Conservation (phyloP, 2,329 filamentous ascomycete species). For the Paraphaeosphaeria sporulosa region DNA sequence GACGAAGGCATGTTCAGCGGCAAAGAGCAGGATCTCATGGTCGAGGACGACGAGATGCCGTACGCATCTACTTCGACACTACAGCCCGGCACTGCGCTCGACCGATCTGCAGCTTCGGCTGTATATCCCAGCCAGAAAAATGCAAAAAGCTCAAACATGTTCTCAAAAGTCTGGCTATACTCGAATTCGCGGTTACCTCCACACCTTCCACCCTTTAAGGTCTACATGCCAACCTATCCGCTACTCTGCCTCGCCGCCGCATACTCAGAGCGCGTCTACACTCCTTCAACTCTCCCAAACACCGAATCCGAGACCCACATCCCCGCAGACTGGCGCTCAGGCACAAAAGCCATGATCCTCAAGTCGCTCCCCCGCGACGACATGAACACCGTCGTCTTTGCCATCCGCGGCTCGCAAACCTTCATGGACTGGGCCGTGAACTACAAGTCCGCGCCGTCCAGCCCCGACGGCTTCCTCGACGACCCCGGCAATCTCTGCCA, state of each 20-base stretch:
- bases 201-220: conserved; percentile 70
- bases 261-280: conserved; percentile 78
- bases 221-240: conserved; percentile 79
- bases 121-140: conserved; percentile 4
- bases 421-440: conserved; percentile 91
- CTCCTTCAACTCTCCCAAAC: conserved; percentile 57
- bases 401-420: conserved; percentile 80
- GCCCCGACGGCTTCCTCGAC: conserved; percentile 76
- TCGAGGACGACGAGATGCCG: conserved; percentile 26
- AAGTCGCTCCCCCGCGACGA: conserved; percentile 82
- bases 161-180: conserved; percentile 80
- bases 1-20: conserved; percentile 67
- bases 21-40: conserved; percentile 61
- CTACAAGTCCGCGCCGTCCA: conserved; percentile 71
- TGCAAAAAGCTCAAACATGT: conserved; percentile 51
- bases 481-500: conserved; percentile 81
- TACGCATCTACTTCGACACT: conserved; percentile 24
- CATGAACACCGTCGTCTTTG: conserved; percentile 81
- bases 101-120: conserved; percentile 4
- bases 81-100: conserved; percentile 22
- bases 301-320: conserved; percentile 71
- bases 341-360: conserved; percentile 86
- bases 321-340: conserved; percentile 72
- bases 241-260: conserved; percentile 80
- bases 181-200: conserved; percentile 77